phyloP scores from a whole-genome alignment of 805 yeast species.

The Hanseniaspora pseudoguilliermondii region DNA sequence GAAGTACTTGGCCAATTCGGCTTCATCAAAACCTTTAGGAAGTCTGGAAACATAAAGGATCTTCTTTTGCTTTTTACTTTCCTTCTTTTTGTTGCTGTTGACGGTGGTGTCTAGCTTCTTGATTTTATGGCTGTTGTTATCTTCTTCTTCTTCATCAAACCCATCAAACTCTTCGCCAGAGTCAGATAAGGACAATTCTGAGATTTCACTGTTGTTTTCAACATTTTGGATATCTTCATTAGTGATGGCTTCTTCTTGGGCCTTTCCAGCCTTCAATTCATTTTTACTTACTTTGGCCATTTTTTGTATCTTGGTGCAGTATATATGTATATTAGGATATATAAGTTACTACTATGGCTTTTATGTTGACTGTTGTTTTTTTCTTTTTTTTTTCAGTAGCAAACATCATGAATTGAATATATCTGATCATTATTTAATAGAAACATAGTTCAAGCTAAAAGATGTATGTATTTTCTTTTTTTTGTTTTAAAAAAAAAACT shows the following conservation, averaged over 20 bases:
- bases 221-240: conserved; percentile 13
- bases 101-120: conserved; percentile 23
- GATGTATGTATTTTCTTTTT: background rate
- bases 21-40: conserved; percentile 86
- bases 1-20: conserved; percentile 62
- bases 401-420: too few relatives aligned
- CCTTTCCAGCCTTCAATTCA: conserved; percentile 5
- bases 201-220: conserved; percentile 14
- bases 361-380: background rate
- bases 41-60: conserved; percentile 82
- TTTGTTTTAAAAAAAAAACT: background rate
- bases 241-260: conserved; percentile 16
- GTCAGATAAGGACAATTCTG: conserved; percentile 7
- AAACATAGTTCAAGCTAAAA: background rate
- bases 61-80: conserved; percentile 31
- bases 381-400: too few relatives aligned
- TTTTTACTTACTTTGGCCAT: conserved; percentile 12
- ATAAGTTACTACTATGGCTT: background rate
- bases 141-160: conserved; percentile 10
- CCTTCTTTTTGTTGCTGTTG: conserved; percentile 9
- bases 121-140: conserved; percentile 18
- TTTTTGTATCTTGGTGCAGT: background rate
- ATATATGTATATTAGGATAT: background rate
- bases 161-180: conserved; percentile 16
- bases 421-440: background rate